These are phyloP conservation scores for Trametes elegans DNA, from an alignment of 768 basidiomycete species.

Conservation along the genomic window DNA sequence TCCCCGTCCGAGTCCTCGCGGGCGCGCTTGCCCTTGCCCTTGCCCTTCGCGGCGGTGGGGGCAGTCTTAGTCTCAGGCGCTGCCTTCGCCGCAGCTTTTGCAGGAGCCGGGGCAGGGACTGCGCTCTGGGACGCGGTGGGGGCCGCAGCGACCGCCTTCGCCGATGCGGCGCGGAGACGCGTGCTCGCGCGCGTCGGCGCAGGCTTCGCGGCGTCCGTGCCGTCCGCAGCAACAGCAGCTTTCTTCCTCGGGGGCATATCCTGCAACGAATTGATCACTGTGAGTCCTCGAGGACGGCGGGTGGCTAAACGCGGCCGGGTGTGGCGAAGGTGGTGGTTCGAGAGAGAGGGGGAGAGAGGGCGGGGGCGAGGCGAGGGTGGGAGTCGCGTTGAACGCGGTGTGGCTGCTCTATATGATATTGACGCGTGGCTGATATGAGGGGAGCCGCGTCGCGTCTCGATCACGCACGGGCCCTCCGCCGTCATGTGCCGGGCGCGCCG, in stretches of 20 bases:
- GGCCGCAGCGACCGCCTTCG: constrained; percentile 16
- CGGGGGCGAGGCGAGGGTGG: neutral
- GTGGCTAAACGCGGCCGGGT: too few species aligned
- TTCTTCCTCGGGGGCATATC: constrained; percentile 43
- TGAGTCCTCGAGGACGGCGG: too few species aligned
- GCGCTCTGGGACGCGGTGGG: constrained; percentile 4
- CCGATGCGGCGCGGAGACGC: constrained; percentile 30
- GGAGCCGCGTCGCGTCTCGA: constrained; percentile 3
- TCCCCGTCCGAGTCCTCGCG: constrained; percentile 22
- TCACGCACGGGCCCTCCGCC: neutral
- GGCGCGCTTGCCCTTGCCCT: constrained; percentile 20
- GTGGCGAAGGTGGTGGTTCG: neutral
- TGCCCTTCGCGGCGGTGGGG: too few species aligned
- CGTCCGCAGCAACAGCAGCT: constrained; percentile 30
- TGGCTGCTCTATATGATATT: neutral
- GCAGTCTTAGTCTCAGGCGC: neutral
- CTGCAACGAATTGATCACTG: too few species aligned
- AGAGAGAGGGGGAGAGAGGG: neutral
- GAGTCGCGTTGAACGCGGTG: too few species aligned
- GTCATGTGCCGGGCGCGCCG: neutral
- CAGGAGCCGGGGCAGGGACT: constrained; percentile 12
- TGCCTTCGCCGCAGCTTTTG: constrained; percentile 26
- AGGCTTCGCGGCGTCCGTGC: constrained; percentile 31
- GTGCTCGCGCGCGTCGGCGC: constrained; percentile 31
- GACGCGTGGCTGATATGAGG: neutral